These are phyloP conservation scores for Fusarium penzigii DNA, from an alignment of 2,329 filamentous ascomycete genomes.

Conservation along the genomic window DNA sequence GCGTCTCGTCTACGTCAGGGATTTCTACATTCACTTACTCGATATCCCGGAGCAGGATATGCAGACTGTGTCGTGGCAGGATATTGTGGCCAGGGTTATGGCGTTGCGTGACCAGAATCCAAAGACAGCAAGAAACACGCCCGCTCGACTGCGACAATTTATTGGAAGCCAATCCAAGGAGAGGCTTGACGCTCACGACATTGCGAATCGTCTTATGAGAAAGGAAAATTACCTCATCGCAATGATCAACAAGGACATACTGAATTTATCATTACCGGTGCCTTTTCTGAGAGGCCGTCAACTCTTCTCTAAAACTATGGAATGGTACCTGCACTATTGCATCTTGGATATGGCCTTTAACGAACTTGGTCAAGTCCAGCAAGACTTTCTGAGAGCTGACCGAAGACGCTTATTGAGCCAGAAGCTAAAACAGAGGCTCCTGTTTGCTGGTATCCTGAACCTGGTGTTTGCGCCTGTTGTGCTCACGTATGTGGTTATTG, in stretches of 20 bases:
- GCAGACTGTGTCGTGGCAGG: constrained; percentile 93
- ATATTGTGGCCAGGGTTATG: constrained; percentile 84
- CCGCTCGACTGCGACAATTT: constrained; percentile 52
- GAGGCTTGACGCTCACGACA: constrained; percentile 92
- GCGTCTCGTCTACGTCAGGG: constrained; percentile 73
- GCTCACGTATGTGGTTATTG: constrained; percentile 80
- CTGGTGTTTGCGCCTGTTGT: constrained; percentile 85
- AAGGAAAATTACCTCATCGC: constrained; percentile 97
- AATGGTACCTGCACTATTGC: constrained; percentile 89
- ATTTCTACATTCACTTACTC: constrained; percentile 82
- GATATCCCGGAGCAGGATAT: constrained; percentile 83
- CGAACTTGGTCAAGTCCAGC: constrained; percentile 80
- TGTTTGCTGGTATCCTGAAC: constrained; percentile 83
- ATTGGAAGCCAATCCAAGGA: constrained; percentile 88
- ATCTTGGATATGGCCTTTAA: constrained; percentile 95
- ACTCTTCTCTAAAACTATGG: constrained; percentile 83
- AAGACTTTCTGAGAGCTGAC: constrained; percentile 81
- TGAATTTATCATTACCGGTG: constrained; percentile 82
- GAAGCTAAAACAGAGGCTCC: constrained; percentile 74
- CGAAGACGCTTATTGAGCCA: constrained; percentile 77
- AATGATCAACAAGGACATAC: constrained; percentile 92
- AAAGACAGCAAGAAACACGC: constrained; percentile 66
- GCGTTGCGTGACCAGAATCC: constrained; percentile 81
- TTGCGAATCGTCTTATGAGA: constrained; percentile 95
- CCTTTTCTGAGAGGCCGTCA: constrained; percentile 80